Evolutionary conservation across 768 basidiomycete genomes (phyloP), one percentile per base, ranked within the genome.

Genomic region (Polyporus arcularius): DNA sequence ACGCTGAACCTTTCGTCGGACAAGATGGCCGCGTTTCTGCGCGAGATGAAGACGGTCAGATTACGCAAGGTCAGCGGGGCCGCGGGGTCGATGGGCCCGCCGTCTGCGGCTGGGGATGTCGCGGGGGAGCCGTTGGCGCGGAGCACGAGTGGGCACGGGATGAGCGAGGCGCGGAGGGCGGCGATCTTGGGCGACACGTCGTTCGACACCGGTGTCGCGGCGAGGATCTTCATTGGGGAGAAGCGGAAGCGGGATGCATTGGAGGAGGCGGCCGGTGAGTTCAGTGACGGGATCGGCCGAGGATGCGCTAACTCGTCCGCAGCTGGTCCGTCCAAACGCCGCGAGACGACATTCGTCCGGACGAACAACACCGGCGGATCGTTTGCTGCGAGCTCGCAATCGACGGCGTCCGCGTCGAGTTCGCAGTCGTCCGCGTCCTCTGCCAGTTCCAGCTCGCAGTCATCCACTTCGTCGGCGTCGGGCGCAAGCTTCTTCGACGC

Each of bases 11-110:
- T 93, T 10, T 81, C 89, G 0, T 80, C 87, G 2, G 91, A 92
- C 62, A 89, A 92, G 71, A 91, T 93, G 88, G 88, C 87, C 0
- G 89, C 87, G 1, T 93, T 93, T 67, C 72, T 93, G 63, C 85
- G 75, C 6, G 91, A 93, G 71, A 85, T 93, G 80, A 92, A 91
- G 78, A 87, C 82, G 1, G 88, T 85, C 28, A 78, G 86, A 50
- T 67, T 93, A 53, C 81, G 82, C 62, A 90, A 83, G 71, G 84
- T 88, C 0, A 72, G 73, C 42, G 70, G 72, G n/a, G 69, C 67
- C 39, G 68, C 70, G 4, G 55, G 62, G n/a, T 61, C 65, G 28
- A 61, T 66, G 58, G 57, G 62, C 14, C 45, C 62, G 30, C 55
- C 61, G 31, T 31, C 31, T 32, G 54, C 18, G 16, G 54, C 21